phyloP scores from a whole-genome alignment of 306 rosid genomes.

The Trifolium fragiferum region DNA sequence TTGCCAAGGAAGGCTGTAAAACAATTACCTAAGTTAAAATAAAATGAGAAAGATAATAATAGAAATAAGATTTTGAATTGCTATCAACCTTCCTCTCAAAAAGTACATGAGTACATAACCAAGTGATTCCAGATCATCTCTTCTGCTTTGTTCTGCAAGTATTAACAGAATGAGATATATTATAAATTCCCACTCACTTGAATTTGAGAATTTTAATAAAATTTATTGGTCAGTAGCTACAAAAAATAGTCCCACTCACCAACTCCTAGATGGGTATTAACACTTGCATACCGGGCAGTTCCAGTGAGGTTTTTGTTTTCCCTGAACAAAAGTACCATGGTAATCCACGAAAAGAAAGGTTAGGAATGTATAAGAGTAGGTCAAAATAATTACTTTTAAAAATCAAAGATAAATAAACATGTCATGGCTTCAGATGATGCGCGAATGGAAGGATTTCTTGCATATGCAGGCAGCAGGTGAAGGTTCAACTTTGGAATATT shows the following conservation, averaged over 20 bases:
- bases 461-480: no score
- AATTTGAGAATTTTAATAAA: conserved; percentile 16
- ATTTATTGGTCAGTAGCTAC: conserved; percentile 32
- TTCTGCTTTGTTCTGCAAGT: conserved; percentile 95
- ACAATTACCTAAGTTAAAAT: conserved; percentile 40
- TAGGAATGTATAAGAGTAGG: conserved; percentile 17
- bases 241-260: conserved; percentile 61
- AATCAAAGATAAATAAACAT: conserved; percentile 16
- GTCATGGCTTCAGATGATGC: conserved; percentile 13
- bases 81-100: conserved; percentile 90
- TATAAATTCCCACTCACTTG: background rate
- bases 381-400: conserved; percentile 5
- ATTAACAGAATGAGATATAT: conserved; percentile 34
- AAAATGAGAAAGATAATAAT: conserved; percentile 21
- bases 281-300: conserved; percentile 99
- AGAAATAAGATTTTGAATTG: conserved; percentile 21
- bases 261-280: conserved; percentile 97
- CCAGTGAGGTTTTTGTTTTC: conserved; percentile 99
- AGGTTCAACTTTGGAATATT: no score
- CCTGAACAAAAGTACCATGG: conserved; percentile 51
- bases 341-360: conserved; percentile 9
- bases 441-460: conserved; percentile 2
- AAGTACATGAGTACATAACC: conserved; percentile 98
- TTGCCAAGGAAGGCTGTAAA: conserved; percentile 98
- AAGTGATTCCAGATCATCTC: conserved; percentile 98